Percentiles rank a stretch among this genome's conserved stretches.
Evolutionary conservation across 768 basidiomycete genomes (phyloP).

Genomic region (Leccinum olivaceopallidum): DNA sequence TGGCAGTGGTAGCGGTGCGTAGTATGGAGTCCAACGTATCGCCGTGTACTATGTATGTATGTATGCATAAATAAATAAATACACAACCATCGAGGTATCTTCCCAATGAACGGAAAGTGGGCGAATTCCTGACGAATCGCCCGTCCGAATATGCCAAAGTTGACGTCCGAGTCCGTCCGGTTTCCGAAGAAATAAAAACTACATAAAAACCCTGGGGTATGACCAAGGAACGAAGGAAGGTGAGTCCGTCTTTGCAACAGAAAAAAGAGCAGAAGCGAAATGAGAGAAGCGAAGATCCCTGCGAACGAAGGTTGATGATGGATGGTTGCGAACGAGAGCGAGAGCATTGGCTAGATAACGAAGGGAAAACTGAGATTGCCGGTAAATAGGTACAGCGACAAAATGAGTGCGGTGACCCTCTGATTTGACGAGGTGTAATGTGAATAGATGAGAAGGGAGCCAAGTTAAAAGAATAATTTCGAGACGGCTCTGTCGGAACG

Average conservation of each 20-base stretch:
- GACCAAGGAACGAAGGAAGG: not conserved
- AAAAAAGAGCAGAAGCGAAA: not conserved
- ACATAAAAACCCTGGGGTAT: constrained; percentile 2
- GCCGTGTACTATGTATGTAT: not conserved
- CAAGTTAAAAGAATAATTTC: not conserved
- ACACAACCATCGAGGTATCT: constrained; percentile 7
- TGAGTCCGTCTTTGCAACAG: constrained; percentile 19
- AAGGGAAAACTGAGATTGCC: not conserved
- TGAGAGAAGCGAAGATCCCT: not conserved
- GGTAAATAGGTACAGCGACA: constrained; percentile 1
- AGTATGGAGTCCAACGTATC: not conserved
- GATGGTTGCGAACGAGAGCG: constrained; percentile 3
- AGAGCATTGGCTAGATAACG: constrained; percentile 9
- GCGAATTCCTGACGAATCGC: not conserved
- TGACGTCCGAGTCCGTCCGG: constrained; percentile 6
- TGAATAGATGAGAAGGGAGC: not conserved
- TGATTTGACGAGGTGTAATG: constrained; percentile 1
- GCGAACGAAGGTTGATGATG: constrained; percentile 21
- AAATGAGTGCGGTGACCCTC: not conserved
- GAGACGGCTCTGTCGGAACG: not conserved
- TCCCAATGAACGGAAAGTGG: not conserved
- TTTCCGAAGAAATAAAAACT: constrained; percentile 6
- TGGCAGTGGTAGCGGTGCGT: not conserved
- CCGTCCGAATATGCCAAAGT: not conserved
- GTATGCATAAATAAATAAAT: not conserved